Evolutionary conservation across 2,329 filamentous ascomycete species (phyloP), one percentile per base, ranked within the genome.

Genomic region (Bertia moriformis): DNA sequence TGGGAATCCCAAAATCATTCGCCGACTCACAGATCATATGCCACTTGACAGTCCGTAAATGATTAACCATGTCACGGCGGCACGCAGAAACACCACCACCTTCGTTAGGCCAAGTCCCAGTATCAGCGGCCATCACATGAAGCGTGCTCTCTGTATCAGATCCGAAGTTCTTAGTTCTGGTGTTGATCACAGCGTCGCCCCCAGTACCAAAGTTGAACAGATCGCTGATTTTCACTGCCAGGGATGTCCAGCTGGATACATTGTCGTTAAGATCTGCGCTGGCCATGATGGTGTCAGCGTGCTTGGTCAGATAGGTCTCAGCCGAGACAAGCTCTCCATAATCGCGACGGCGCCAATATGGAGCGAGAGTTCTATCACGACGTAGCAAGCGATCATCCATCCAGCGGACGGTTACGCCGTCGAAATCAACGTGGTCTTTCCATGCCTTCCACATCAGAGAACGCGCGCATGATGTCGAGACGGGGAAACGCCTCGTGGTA

Each of bases 21-120:
- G 67, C 67, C 4, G 65, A 65, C 51, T 72, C 68, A 38, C 65
- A 66, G 33, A 72, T 54, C 45, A 71, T 67, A 45, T 72, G 67
- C 55, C 67, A 69, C 41, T 66, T 63, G 44, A 72, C 67, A 0
- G 65, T 69, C 33, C 58, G 57, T 43, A 69, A 62, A 13, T 63
- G 65, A 45, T 72, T 69, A 49, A 72, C 66, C 49, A 72, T 59
- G 47, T 72, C 68, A 33, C 68, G 59, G 30, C 68, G 58, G 51
- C 68, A 72, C 41, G 67, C 67, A 27, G 67, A 71, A 13, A 72
- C 68, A 45, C 68, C 68, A 41, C 68, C 68, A 22, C 66, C 66
- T 42, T 65, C 63, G 41, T 67, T 64, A 2, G 65, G 65, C 65
- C 65, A 69, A 37, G 61, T 65, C 4, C 63, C 63, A 12, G 55